A percentile compares a stretch with the other conserved stretches of the same genome.
Conservation (phyloP, 805 yeast species). For the Cyberlindnera nakhonratchasimensis region DNA sequence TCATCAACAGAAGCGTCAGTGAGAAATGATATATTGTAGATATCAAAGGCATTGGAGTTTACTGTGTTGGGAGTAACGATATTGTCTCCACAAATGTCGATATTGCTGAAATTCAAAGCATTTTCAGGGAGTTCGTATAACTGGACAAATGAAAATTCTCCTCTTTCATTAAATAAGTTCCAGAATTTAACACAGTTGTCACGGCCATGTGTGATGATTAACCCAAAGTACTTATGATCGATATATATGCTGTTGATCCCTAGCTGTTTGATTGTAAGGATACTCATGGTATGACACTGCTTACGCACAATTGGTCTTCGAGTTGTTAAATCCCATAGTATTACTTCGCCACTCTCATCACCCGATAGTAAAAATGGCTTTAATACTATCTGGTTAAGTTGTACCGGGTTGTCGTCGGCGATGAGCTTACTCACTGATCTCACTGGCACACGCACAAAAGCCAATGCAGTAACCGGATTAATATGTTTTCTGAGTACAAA, state of each 20-base stretch:
- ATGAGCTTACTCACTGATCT: background rate
- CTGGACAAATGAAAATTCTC: constrained; percentile 3
- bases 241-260: constrained; percentile 28
- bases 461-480: constrained; percentile 15
- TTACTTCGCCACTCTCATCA: constrained; percentile 15
- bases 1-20: constrained; percentile 16
- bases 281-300: constrained; percentile 52
- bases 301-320: constrained; percentile 56
- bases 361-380: constrained; percentile 19
- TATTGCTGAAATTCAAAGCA: constrained; percentile 67
- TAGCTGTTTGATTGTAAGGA: constrained; percentile 48
- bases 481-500: constrained; percentile 22
- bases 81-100: constrained; percentile 37
- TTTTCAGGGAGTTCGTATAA: constrained; percentile 62
- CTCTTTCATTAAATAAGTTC: constrained; percentile 30
- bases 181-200: constrained; percentile 55
- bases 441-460: constrained; percentile 14
- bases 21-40: constrained; percentile 42
- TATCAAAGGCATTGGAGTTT: constrained; percentile 61
- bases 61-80: constrained; percentile 60
- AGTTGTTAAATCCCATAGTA: constrained; percentile 49
- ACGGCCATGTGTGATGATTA: constrained; percentile 60
- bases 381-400: constrained; percentile 1
- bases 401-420: background rate
- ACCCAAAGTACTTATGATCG: constrained; percentile 34